Base-by-base conservation (phyloP, 768 basidiomycete genomes). In the Suillus spraguei region DNA sequence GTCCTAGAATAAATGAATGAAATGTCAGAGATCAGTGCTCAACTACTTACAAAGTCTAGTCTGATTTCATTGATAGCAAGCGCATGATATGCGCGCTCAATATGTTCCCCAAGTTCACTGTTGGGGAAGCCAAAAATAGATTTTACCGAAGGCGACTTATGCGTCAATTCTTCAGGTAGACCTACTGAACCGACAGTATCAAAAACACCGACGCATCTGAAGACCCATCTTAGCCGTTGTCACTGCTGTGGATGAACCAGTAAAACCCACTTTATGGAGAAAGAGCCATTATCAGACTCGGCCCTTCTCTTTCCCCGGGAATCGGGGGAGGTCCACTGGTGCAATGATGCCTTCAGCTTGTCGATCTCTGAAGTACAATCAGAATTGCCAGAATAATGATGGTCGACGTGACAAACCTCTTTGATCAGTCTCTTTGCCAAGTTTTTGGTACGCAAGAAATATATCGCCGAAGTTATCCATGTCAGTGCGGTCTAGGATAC, bases 181-280 rank as follows among this genome's bases (percentile, higher is more conserved):
- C 89, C 89, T 35, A 90, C 71, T 13, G 89, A 82, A 16, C 89
- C 89, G n/a, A 91, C 90, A 6, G 90, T 92, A 68, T 92, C 90
- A 68, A 87, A 92, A 22, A 92, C 89, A 2, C 90, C 90, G 60
- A 92, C 67, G 65, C 87, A 88, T 72, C 86, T 88, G 66, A 38
- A 64, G 13, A 35, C 5, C n/a, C 46, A 38, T 65, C 54, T 61
- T 32, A 33, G 60, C 33, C 54, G 17, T 50, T 36, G 66, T 58
- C 22, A 41, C 39, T 5, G 24, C 24, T 10, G 11, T 28, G 17
- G 17, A 32, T 32, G 35, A 49, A 61, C 41, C 10, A 11, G 39
- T 54, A 32, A 60, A 10, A 66, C 81, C 60, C 60, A 91, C 90
- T 89, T 90, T 65, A 92, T 72, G 5, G 85, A 82, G 72, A 90